Conservation (phyloP, 805 yeast genomes). For the Cyberlindnera subsufficiens region DNA sequence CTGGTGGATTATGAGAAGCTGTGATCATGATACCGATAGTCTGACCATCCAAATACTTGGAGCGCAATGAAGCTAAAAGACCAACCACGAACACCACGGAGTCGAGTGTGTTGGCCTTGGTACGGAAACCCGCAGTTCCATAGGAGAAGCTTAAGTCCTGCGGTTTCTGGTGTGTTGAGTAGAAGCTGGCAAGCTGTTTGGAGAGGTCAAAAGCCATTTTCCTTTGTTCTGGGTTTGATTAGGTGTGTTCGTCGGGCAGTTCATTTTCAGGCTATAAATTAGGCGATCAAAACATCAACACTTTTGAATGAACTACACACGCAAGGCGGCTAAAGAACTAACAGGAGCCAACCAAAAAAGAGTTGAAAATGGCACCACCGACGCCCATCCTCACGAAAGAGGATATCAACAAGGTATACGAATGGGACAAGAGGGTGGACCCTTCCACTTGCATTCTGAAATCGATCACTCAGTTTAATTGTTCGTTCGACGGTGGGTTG, state of each 20-base stretch:
- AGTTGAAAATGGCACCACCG: conserved; percentile 41
- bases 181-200: conserved; percentile 9
- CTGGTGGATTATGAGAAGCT: conserved; percentile 91
- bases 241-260: background rate
- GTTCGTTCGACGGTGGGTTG: conserved; percentile 37
- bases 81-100: conserved; percentile 84
- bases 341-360: too few species aligned
- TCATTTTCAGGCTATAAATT: background rate
- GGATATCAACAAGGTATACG: conserved; percentile 27
- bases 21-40: conserved; percentile 95
- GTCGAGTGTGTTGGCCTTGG: conserved; percentile 61
- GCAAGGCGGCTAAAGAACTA: too few species aligned
- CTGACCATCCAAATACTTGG: conserved; percentile 60
- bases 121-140: conserved; percentile 98
- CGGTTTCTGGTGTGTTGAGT: conserved; percentile 33
- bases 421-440: conserved; percentile 11
- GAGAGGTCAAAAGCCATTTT: conserved; percentile 10
- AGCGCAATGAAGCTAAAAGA: conserved; percentile 73
- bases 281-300: too few species aligned
- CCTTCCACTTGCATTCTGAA: conserved; percentile 27
- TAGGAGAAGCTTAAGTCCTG: conserved; percentile 46
- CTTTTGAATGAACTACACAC: too few species aligned
- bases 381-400: conserved; percentile 37
- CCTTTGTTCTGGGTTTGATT: background rate
- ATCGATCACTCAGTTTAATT: conserved; percentile 40